phyloP scores from a whole-genome alignment of 352 stramenopile genomes.

The Phytophthora agathidicida region DNA sequence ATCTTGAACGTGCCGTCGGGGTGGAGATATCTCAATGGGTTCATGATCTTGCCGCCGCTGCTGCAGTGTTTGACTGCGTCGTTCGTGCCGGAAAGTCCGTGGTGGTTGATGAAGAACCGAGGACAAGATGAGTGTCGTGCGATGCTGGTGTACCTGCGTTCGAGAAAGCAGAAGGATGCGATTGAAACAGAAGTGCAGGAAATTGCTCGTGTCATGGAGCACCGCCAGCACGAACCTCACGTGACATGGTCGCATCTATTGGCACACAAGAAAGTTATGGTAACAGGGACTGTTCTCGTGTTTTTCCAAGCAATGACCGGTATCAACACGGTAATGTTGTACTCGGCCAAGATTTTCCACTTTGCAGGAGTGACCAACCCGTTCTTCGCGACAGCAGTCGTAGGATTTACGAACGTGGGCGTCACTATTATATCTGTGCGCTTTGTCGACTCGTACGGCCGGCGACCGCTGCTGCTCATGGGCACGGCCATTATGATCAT shows the following conservation, averaged over 20 bases:
- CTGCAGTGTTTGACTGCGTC: constrained; percentile 61
- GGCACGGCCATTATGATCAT: constrained; percentile 80
- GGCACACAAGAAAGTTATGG: constrained; percentile 62
- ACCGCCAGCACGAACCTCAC: constrained; percentile 45
- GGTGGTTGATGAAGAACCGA: constrained; percentile 87
- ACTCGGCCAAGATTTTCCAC: constrained; percentile 92
- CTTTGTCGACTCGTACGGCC: constrained; percentile 78
- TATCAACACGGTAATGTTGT: constrained; percentile 93
- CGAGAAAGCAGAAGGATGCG: constrained; percentile 29
- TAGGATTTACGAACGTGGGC: constrained; percentile 75
- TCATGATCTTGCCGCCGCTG: constrained; percentile 68
- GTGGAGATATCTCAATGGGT: constrained; percentile 85
- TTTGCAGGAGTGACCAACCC: constrained; percentile 88
- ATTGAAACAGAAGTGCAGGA: constrained; percentile 70
- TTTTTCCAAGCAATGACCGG: constrained; percentile 90
- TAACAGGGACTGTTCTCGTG: constrained; percentile 66
- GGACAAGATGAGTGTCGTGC: constrained; percentile 46
- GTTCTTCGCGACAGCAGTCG: constrained; percentile 80
- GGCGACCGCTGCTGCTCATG: constrained; percentile 72
- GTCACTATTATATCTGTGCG: constrained; percentile 81
- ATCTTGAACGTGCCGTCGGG: constrained; percentile 81
- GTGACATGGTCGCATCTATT: constrained; percentile 63
- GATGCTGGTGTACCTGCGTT: constrained; percentile 50
- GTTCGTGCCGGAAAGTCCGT: constrained; percentile 87
- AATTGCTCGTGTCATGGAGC: constrained; percentile 69